These are phyloP conservation scores for Pichia nanzhaoensis DNA, from an alignment of 805 yeast genomes.

Conservation along the genomic window DNA sequence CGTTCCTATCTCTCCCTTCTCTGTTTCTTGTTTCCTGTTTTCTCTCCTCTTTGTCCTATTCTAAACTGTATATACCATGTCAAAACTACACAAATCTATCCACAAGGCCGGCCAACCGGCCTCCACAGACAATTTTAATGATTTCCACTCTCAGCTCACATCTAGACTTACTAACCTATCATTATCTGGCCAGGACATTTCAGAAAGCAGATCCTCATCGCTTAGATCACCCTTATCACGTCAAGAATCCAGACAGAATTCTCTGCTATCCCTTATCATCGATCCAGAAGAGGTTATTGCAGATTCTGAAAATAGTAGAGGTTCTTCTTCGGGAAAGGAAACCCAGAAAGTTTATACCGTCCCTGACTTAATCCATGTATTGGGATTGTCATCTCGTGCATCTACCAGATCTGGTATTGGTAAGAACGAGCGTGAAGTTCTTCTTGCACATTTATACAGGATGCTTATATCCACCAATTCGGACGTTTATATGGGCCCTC, in stretches of 20 bases:
- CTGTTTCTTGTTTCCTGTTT: not conserved
- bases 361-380: slow-evolving; percentile 39
- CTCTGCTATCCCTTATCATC: slow-evolving; percentile 20
- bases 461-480: slow-evolving; percentile 31
- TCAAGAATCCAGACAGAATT: slow-evolving; percentile 25
- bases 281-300: slow-evolving; percentile 14
- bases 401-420: slow-evolving; percentile 37
- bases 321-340: not conserved
- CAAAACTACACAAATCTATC: slow-evolving; percentile 11
- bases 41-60: not conserved
- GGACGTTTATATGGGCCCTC: slow-evolving; percentile 27
- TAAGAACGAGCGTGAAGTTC: slow-evolving; percentile 40
- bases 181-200: not conserved
- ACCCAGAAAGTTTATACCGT: slow-evolving; percentile 27
- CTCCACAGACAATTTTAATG: not conserved
- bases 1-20: not conserved
- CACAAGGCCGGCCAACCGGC: slow-evolving; percentile 1
- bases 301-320: slow-evolving; percentile 7
- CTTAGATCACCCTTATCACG: slow-evolving; percentile 13
- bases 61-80: slow-evolving; percentile 2
- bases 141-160: slow-evolving; percentile 6
- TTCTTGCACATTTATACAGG: slow-evolving; percentile 45
- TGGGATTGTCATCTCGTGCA: slow-evolving; percentile 26
- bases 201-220: not conserved
- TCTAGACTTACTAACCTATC: slow-evolving; percentile 5